Conservation (phyloP, 352 stramenopile species). For the Phytophthora aleatoria region DNA sequence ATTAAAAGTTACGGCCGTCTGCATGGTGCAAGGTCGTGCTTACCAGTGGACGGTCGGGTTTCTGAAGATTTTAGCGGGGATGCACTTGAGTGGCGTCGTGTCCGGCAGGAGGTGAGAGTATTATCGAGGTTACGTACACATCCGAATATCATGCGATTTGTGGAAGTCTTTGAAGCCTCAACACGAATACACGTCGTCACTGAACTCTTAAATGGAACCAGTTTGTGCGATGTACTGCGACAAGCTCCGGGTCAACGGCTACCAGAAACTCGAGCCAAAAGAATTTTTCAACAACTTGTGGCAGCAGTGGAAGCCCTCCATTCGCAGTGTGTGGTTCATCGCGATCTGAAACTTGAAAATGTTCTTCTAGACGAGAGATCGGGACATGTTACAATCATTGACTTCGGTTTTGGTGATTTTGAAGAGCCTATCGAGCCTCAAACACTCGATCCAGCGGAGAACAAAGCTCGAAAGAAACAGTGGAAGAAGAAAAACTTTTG, state of each 20-base stretch:
- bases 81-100: slow-evolving; percentile 61
- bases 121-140: slow-evolving; percentile 46
- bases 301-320: slow-evolving; percentile 50
- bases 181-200: slow-evolving; percentile 65
- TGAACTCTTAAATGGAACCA: slow-evolving; percentile 47
- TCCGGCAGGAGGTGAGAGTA: slow-evolving; percentile 59
- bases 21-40: slow-evolving; percentile 42
- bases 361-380: slow-evolving; percentile 53
- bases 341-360: slow-evolving; percentile 84
- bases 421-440: slow-evolving; percentile 34
- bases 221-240: slow-evolving; percentile 50
- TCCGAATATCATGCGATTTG: slow-evolving; percentile 50
- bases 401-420: slow-evolving; percentile 76
- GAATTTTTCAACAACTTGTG: slow-evolving; percentile 52
- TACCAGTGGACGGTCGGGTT: slow-evolving; percentile 7
- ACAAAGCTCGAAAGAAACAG: slow-evolving; percentile 33
- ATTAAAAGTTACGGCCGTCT: slow-evolving; percentile 73
- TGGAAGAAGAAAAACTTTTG: slow-evolving; percentile 73
- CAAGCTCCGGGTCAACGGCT: slow-evolving; percentile 39
- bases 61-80: slow-evolving; percentile 22
- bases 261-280: slow-evolving; percentile 35
- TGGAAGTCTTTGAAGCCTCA: slow-evolving; percentile 65
- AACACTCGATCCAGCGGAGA: slow-evolving; percentile 7
- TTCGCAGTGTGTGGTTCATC: slow-evolving; percentile 60
- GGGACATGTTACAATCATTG: slow-evolving; percentile 48